Base-by-base conservation (phyloP, 2,329 filamentous ascomycete genomes). In the Dendrostoma leiphaemia region DNA sequence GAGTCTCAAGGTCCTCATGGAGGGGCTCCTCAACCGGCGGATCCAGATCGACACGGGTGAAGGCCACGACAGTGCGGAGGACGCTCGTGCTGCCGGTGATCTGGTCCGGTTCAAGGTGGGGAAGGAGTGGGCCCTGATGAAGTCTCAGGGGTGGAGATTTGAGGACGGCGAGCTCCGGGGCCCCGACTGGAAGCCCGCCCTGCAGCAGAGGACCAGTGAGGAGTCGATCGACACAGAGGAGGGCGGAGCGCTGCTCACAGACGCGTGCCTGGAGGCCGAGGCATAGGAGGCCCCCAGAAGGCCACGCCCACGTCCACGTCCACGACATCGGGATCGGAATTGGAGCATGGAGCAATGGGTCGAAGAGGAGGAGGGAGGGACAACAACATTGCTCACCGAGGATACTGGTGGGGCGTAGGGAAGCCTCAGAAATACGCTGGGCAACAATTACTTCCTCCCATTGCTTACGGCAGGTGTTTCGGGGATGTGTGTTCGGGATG, bases 1-100 rank as follows among this genome's bases (percentile, higher is more conserved):
- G 63, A 83, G 89, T 3, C 80, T 99, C n/a, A 91, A 90, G 65
- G 75, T 76, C 56, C 81, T 99, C 0, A 86, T 87, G 66, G 80
- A 84, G 45, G 76, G 73, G n/a, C 76, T 88, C 57, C 79, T 99
- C 6, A 80, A 85, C 53, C 79, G 86, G 24, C 82, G 86, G 50
- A 97, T 99, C 34, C 94, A 99, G 70, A 83, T 84, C 32, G 88
- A 86, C 40, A 81, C 56, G 60, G 71, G 17, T 62, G 62, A 74
- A 19, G 94, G 94, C 0, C 94, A 99, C 69, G 94, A 99, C 72
- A 96, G 90, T 24, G 88, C 87, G 24, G 94, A 99, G 69, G 94
- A 99, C 66, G 91, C 94, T 0, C 81, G 87, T 44, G 90, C 92
- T 0, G 93, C 95, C 0, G 94, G 93, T 0, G 91, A 97, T 57